Base-by-base conservation (phyloP, 2,329 filamentous ascomycete genomes). In the Trichophyton simii region DNA sequence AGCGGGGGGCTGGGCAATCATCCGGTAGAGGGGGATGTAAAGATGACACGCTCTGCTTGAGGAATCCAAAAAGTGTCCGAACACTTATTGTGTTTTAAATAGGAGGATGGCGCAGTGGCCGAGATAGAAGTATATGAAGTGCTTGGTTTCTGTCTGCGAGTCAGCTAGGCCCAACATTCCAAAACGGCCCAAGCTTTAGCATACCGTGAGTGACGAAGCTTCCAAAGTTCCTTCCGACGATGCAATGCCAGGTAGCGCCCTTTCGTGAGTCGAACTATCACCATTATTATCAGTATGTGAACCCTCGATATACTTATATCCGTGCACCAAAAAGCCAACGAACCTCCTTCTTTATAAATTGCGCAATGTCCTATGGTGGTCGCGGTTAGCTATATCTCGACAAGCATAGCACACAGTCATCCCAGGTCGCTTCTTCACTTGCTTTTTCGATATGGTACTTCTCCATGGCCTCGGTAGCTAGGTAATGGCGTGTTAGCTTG, bases 71-170 rank as follows among this genome's bases (percentile, higher is more conserved):
- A 55, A 55, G 28, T 15, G n/a, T 28, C 28, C 15, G 31, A 28
- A 20, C 50, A 36, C 65, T 68, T 70, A 97, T 84, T 96, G 92
- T 46, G 94, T 99, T 83, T 99, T 99, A 85, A 97, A 99, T 60
- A 99, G 86, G 61, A 99, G 83, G 73, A 99, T 97, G 63, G 94
- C 94, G 76, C 91, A 96, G 81, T 97, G 94, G 60, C 94, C 94
- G 63, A 99, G 87, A 80, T 99, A 99, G 80, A 99, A 99, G 80
- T 99, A 99, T 75, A 99, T 96, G 80, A 99, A 99, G 78, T 99
- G 94, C 80, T 97, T 97, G 31, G 94, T 97, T 77, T 97, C 94
- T 96, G 78, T 42, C 20, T 25, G 8, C 13, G 15, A 52, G 48
- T 15, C 15, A 34, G 22, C 31, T 59, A 59, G 13, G 5, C 6